These are phyloP conservation scores for Lepidopterella palustris DNA, from an alignment of 495 filamentous ascomycete species.

Conservation along the genomic window DNA sequence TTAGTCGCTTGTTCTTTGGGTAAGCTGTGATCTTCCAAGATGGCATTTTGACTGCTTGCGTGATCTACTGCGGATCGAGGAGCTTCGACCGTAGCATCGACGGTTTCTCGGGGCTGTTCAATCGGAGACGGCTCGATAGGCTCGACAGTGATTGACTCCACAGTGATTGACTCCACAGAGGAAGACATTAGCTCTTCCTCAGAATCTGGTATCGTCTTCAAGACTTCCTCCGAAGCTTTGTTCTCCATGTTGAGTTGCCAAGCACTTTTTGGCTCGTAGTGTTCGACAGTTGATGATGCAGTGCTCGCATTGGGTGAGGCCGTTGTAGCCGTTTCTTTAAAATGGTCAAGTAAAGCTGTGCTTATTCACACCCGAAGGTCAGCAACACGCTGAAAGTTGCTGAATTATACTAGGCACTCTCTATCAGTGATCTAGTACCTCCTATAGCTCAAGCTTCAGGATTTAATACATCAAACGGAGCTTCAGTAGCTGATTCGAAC, in stretches of 20 bases:
- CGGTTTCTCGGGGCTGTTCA: not conserved
- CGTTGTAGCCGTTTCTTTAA: no score
- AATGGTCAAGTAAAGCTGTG: no score
- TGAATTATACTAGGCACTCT: no score
- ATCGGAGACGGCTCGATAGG: not conserved
- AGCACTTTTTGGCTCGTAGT: not conserved
- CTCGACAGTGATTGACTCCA: no score
- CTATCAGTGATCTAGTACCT: no score
- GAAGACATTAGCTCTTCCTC: slow-evolving; percentile 21
- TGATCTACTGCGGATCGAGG: not conserved
- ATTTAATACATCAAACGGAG: no score
- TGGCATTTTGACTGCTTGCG: not conserved
- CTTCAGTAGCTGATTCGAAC: no score
- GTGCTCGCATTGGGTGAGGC: not conserved
- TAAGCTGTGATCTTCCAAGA: not conserved
- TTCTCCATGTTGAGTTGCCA: not conserved
- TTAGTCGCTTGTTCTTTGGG: not conserved
- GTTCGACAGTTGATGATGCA: not conserved
- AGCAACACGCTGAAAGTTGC: no score
- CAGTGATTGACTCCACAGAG: slow-evolving; percentile 3
- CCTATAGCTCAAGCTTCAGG: no score
- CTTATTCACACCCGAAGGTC: no score
- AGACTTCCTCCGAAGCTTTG: slow-evolving; percentile 5
- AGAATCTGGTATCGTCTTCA: slow-evolving; percentile 22
- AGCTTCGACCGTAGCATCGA: not conserved